phyloP scores from a whole-genome alignment of 768 basidiomycete species.

The Macrolepiota albuminosa region DNA sequence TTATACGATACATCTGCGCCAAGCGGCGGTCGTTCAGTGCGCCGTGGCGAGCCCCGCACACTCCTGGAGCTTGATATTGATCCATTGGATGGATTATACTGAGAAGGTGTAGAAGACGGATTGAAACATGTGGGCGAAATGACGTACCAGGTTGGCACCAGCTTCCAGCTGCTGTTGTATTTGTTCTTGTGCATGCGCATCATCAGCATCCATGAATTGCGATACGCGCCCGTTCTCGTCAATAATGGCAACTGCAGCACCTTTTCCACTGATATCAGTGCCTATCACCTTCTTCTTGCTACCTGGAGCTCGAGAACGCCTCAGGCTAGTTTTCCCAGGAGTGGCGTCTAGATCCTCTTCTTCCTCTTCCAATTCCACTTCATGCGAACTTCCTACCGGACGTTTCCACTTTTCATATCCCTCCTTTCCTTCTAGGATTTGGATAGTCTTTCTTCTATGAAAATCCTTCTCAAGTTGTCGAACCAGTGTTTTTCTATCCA shows the following conservation, averaged over 20 bases:
- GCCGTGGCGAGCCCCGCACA: conserved; percentile 63
- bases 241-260: conserved; percentile 23
- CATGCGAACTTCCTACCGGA: conserved; percentile 14
- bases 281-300: conserved; percentile 22
- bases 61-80: conserved; percentile 63
- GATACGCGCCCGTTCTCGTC: conserved; percentile 59
- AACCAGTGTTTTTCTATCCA: conserved; percentile 82
- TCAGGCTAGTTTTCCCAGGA: conserved; percentile 48
- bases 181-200: conserved; percentile 76
- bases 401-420: conserved; percentile 26
- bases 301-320: conserved; percentile 26
- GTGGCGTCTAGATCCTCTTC: conserved; percentile 53
- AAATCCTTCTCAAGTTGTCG: conserved; percentile 76
- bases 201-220: conserved; percentile 89
- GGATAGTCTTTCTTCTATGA: conserved; percentile 79
- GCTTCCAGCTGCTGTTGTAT: conserved; percentile 81
- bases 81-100: conserved; percentile 64
- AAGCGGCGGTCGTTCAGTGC: conserved; percentile 42
- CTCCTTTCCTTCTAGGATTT: conserved; percentile 75
- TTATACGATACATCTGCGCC: conserved; percentile 36
- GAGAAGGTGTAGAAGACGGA: conserved; percentile 1
- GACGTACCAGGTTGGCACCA: conserved; percentile 64
- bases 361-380: conserved; percentile 32
- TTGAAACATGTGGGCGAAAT: neutral
- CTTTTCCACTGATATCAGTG: conserved; percentile 7